Evolutionary conservation across 306 rosid species (phyloP).

Genomic region (Vigna trinervia): DNA sequence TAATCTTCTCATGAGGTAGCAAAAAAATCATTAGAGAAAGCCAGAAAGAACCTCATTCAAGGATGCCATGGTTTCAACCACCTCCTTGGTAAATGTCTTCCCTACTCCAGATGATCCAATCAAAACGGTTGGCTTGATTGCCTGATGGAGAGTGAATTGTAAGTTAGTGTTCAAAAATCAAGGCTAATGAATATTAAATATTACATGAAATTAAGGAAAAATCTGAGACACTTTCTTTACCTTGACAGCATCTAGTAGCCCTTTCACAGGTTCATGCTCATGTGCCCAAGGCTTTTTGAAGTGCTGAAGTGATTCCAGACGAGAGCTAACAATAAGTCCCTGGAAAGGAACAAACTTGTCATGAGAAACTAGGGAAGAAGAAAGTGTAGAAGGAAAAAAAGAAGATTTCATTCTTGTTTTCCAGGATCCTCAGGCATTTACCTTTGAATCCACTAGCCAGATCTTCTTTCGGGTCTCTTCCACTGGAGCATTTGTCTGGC

Average conservation of each 20-base stretch:
- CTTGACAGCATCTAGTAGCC: slow-evolving; percentile 80
- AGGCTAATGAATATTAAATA: slow-evolving; percentile 14
- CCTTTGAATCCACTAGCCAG: slow-evolving; percentile 99
- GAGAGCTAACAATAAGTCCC: slow-evolving; percentile 90
- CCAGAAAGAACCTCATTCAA: slow-evolving; percentile 70
- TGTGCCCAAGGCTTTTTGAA: slow-evolving; percentile 99
- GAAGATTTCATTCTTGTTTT: slow-evolving; percentile 23
- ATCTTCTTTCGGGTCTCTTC: slow-evolving; percentile 91
- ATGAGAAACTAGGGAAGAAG: slow-evolving; percentile 5
- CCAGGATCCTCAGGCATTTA: slow-evolving; percentile 37
- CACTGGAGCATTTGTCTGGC: slow-evolving; percentile 78
- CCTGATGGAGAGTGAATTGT: slow-evolving; percentile 55
- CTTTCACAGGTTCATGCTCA: slow-evolving; percentile 84
- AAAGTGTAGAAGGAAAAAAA: background rate
- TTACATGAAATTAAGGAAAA: slow-evolving; percentile 2
- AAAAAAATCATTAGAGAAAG: slow-evolving; percentile 22
- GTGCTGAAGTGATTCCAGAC: slow-evolving; percentile 82
- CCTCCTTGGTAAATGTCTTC: slow-evolving; percentile 92
- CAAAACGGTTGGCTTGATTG: slow-evolving; percentile 91
- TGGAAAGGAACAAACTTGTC: slow-evolving; percentile 48
- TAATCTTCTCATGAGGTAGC: slow-evolving; percentile 22
- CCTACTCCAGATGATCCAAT: slow-evolving; percentile 96
- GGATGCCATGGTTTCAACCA: slow-evolving; percentile 91
- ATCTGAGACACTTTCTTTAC: slow-evolving; percentile 46
- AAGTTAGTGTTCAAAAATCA: slow-evolving; percentile 22